phyloP scores from a whole-genome alignment of 495 filamentous ascomycete species.

The Trichocladium uniseriatum region DNA sequence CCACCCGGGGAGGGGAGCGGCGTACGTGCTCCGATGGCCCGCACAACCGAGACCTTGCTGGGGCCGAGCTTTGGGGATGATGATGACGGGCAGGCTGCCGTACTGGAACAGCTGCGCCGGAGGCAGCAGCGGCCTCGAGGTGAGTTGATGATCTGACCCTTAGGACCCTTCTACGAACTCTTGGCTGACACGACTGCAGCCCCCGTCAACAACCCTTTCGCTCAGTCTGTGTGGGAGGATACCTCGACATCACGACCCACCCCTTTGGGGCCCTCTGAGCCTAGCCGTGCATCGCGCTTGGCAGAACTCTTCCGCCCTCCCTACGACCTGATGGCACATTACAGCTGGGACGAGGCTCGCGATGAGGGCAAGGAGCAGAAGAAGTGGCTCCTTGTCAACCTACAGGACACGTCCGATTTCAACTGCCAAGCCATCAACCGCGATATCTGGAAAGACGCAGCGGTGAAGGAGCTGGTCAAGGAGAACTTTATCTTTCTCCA shows the following conservation, averaged over 20 bases:
- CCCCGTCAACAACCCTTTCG: conserved; percentile 55
- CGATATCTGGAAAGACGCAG: conserved; percentile 84
- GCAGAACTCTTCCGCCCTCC: conserved; percentile 89
- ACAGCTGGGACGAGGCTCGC: conserved; percentile 71
- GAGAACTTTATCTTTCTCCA: conserved; percentile 96
- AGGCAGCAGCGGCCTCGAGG: conserved; percentile 39
- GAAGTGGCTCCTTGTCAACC: conserved; percentile 92
- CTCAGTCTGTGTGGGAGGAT: conserved; percentile 76
- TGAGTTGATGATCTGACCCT: conserved; percentile 17
- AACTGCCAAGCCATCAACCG: conserved; percentile 88
- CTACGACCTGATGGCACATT: conserved; percentile 68
- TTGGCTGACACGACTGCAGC: conserved; percentile 2
- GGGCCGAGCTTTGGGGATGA: conserved; percentile 52
- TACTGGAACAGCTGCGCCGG: conserved; percentile 58
- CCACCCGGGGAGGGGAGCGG: conserved; percentile 42
- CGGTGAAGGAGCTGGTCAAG: conserved; percentile 66
- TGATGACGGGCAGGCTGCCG: conserved; percentile 51
- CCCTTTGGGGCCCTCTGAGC: conserved; percentile 5
- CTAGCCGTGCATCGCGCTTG: conserved; percentile 42
- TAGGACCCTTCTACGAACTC: neutral
- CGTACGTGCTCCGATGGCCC: conserved; percentile 82
- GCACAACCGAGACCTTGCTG: conserved; percentile 84
- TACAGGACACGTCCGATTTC: conserved; percentile 86
- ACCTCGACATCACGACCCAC: conserved; percentile 6
- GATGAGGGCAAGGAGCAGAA: conserved; percentile 72